Base-by-base conservation (phyloP, 192 early-diverging fungal genomes). In the Mortierella antarctica region DNA sequence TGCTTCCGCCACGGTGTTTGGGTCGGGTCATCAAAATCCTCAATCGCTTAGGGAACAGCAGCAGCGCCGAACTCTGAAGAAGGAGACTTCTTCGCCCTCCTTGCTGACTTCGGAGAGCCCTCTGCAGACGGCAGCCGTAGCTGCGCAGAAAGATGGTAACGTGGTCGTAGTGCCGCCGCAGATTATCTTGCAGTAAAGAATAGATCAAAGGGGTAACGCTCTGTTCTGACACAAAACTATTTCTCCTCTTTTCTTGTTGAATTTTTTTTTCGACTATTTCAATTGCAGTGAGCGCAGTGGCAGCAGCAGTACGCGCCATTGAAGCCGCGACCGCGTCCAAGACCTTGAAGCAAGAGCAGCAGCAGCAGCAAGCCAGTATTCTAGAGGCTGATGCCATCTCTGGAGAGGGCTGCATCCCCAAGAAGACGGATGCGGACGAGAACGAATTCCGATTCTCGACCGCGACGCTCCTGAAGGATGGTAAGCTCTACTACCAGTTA, bases 401-500 rank as follows among this genome's bases (percentile, higher is more conserved):
- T 6, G 21, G 5, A 10, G 57, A 40, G 39, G 39, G 5, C 31
- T 58, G 40, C 52, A 67, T 67, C 73, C 73, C 46, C 65, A 66
- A 70, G 62, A 65, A 57, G 57, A 58, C 40, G 45, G 63, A 18
- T 48, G 51, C 56, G 42, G 52, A 15, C 13, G 56, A 45, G 46
- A 79, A 79, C 46, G 75, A 79, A 49, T 69, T 41, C 49, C 63
- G 64, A 17, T 79, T 79, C 75, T 79, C 75, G 44, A 71, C 75
- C 46, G 68, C 69, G 49, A 79, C 75, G 44, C 75, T 79, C 53
- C 46, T 79, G 69, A 79, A 71, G 75, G 75, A 79, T 79, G 75
- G 75, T 79, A 79, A 71, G 75, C 75, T 79, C 75, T 67, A 67
- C 42, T 71, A 79, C 69, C 68, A 79, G 64, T 44, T 79, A 57